Percentiles rank a stretch among this genome's conserved stretches.
Evolutionary conservation across 176 grass and related monocot genomes (phyloP).

Genomic region (Aegilops tauschii): DNA sequence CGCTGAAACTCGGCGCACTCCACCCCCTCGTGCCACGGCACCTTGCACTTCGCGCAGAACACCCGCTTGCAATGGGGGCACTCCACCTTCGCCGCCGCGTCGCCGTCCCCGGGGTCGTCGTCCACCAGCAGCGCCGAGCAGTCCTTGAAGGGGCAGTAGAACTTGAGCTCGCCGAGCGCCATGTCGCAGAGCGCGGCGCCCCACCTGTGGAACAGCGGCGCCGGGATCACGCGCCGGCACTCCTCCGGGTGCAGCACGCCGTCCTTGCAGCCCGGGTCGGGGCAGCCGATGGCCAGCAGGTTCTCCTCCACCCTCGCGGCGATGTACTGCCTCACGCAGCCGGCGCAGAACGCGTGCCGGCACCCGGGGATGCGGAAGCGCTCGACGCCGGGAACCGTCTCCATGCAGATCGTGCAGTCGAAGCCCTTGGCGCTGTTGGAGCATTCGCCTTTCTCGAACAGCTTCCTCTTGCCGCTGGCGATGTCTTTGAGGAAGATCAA

Average conservation of each 20-base stretch:
- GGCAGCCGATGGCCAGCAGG: conserved; percentile 41
- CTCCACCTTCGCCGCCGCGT: conserved; percentile 18
- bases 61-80: conserved; percentile 62
- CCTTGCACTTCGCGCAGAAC: conserved; percentile 71
- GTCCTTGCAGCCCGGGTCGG: conserved; percentile 26
- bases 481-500: not conserved
- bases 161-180: conserved; percentile 31
- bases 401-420: conserved; percentile 69
- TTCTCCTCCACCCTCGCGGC: conserved; percentile 53
- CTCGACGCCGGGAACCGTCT: conserved; percentile 6
- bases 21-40: conserved; percentile 64
- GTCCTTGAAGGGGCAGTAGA: conserved; percentile 76
- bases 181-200: conserved; percentile 46
- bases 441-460: conserved; percentile 9
- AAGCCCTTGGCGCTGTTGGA: conserved; percentile 26
- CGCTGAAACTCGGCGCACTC: conserved; percentile 43
- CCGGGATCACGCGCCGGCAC: conserved; percentile 42
- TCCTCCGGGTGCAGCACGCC: conserved; percentile 40
- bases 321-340: conserved; percentile 60
- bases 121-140: conserved; percentile 50
- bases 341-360: conserved; percentile 52
- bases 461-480: not conserved
- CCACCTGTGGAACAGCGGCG: conserved; percentile 48
- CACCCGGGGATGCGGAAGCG: conserved; percentile 44
- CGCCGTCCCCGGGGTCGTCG: conserved; percentile 28